phyloP scores from a whole-genome alignment of 2,329 filamentous ascomycete species.

The Pyrenophora tritici-repentis region DNA sequence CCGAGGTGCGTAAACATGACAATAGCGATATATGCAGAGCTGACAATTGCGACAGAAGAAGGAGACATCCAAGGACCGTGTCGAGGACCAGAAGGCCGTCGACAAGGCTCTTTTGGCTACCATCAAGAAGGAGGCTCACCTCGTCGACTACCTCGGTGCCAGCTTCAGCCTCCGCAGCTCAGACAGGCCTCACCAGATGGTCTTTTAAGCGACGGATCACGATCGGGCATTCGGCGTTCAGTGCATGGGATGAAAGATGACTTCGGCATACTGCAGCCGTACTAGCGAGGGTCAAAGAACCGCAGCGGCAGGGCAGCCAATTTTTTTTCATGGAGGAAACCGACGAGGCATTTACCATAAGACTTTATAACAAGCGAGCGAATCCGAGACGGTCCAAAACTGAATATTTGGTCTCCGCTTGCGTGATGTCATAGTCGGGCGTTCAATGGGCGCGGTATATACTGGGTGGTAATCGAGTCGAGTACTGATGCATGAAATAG shows the following conservation, averaged over 20 bases:
- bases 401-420: conserved; percentile 41
- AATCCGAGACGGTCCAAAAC: conserved; percentile 50
- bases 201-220: conserved; percentile 70
- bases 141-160: conserved; percentile 90
- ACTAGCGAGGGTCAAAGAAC: conserved; percentile 45
- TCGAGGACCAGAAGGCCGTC: conserved; percentile 96
- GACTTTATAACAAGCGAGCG: conserved; percentile 48
- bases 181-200: conserved; percentile 99
- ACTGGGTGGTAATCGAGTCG: conserved; percentile 26
- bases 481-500: conserved; percentile 41
- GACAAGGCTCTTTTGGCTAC: conserved; percentile 93
- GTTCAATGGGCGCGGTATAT: conserved; percentile 28
- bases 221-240: conserved; percentile 47
- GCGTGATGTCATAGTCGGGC: conserved; percentile 43
- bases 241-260: conserved; percentile 50
- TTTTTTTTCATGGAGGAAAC: conserved; percentile 48
- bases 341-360: conserved; percentile 48
- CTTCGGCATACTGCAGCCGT: conserved; percentile 48
- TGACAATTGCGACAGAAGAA: conserved; percentile 74
- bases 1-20: conserved; percentile 70
- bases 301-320: conserved; percentile 42
- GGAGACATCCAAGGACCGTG: conserved; percentile 87
- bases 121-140: conserved; percentile 98
- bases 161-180: conserved; percentile 99
- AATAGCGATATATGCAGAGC: background rate